Evolutionary conservation across 148 eudicot species (phyloP), one percentile per base, ranked within the genome.

Genomic region (Gaultheria prostrata): DNA sequence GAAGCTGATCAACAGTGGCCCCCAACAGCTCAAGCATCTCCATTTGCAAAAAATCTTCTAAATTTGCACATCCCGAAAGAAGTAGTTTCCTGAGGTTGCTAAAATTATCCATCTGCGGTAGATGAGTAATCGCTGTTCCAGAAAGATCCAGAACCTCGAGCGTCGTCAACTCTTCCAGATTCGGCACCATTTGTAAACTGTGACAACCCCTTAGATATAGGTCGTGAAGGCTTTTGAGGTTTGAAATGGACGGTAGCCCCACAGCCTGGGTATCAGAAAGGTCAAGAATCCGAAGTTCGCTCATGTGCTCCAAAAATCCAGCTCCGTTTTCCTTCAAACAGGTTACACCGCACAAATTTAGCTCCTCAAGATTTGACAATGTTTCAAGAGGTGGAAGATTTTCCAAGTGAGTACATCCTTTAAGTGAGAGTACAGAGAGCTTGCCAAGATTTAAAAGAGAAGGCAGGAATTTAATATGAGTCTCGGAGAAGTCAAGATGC

Each of bases 81-180:
- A 80, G 14, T 51, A 85, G 85, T 51, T 80, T 12, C 0, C 69
- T 84, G 59, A 85, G 84, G 33, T 43, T 85, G 50, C 20, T 59
- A n/a, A 80, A 83, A 8, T 69, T 69, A 1, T 39, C 11, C 67
- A 59, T 59, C 67, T 0, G 67, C 0, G 67, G 67, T 8, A 59
- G 67, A 59, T 3, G 0, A 59, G 28, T 59, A 2, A 88, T 82
- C 24, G 79, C 83, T 2, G 89, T 80, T 83, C 65, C 63, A 8
- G 91, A 89, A 48, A 87, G 83, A 85, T 89, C 89, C 45, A 89
- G 77, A 46, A 82, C 79, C 80, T 85, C 88, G n/a, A 87, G 78
- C 56, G 57, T 87, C 0, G 67, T 81, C 67, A 85, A 82, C n/a
- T 70, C 39, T 39, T 54, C 77, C 79, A 89, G 77, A 74, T 48